Base-by-base conservation (phyloP, 306 rosid genomes). In the Prunus mume region DNA sequence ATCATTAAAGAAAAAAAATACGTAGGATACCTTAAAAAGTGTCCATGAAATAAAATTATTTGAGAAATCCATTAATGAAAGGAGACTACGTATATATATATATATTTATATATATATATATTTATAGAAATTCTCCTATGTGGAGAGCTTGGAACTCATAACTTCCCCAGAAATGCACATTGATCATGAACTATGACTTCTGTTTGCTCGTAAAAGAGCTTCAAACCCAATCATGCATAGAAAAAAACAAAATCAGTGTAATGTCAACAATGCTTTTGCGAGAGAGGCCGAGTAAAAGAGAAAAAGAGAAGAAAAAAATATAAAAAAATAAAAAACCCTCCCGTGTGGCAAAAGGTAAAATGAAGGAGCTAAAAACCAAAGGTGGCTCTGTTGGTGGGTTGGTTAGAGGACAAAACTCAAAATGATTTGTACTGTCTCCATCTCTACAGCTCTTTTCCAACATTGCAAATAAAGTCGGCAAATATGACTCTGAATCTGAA, bases 401-500 rank as follows among this genome's bases (percentile, higher is more conserved):
- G 24, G 73, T 6, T 38, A 34, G 38, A 63, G 78, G 65, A 71
- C 75, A 82, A 77, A 84, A 84, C 67, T 38, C 69, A 72, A 76
- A 83, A 81, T 81, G 79, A 76, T 76, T 69, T 78, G 71, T 56
- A 52, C n/a, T 55, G 92, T 86, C 86, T 72, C 73, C 76, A 77
- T 84, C 84, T 72, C 60, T 13, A 50, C 73, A 78, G 10, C 85
- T 71, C 10, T 76, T 64, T 64, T 74, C 77, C 70, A 70, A 76
- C 9, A 63, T 73, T 69, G 75, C 43, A 38, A 7, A 38, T 38
- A 7, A 9, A 7, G 43, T 38, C 43, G 8, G 43, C 43, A 38
- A 85, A 88, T 61, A 62, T 69, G 64, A 54, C 68, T 83, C 51
- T 73, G 41, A 20, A 45, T 20, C 73, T 78, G 85, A 79, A 79